Evolutionary conservation across 225 moss, liverwort and hornwort species (phyloP).

Genomic region (Pleurozium schreberi): DNA sequence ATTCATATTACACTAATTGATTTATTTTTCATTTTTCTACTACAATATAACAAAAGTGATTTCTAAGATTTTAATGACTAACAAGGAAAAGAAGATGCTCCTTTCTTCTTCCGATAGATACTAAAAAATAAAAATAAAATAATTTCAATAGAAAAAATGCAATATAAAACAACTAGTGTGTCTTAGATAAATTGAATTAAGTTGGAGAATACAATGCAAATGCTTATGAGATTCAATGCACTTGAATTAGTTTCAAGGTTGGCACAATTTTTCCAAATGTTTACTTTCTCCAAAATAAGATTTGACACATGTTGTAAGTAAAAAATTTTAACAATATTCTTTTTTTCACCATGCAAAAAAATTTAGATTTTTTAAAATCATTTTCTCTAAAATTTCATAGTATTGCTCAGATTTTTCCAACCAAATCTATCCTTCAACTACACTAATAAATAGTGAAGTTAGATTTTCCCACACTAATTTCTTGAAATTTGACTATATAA

Average conservation of each 20-base stretch:
- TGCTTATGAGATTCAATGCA: neutral
- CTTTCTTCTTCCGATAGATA: no score
- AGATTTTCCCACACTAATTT: no score
- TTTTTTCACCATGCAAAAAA: neutral
- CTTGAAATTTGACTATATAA: no score
- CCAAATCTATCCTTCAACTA: accelerated
- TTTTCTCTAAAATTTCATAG: accelerated
- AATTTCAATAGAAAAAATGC: neutral
- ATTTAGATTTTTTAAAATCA: neutral
- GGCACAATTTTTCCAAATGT: accelerated
- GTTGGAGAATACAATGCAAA: neutral
- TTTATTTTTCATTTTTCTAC: no score
- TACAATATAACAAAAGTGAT: no score
- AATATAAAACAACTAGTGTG: neutral
- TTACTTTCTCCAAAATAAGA: no score
- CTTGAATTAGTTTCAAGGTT: neutral
- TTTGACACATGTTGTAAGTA: accelerated
- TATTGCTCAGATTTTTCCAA: neutral
- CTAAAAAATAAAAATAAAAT: no score
- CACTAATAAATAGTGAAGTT: no score
- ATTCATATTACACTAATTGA: no score
- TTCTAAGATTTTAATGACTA: no score
- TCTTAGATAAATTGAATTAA: neutral
- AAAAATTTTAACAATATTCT: neutral
- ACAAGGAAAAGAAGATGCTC: no score